These are phyloP conservation scores for Gorgonomyces haynaldii DNA, from an alignment of 192 early-diverging fungal species.

Conservation along the genomic window DNA sequence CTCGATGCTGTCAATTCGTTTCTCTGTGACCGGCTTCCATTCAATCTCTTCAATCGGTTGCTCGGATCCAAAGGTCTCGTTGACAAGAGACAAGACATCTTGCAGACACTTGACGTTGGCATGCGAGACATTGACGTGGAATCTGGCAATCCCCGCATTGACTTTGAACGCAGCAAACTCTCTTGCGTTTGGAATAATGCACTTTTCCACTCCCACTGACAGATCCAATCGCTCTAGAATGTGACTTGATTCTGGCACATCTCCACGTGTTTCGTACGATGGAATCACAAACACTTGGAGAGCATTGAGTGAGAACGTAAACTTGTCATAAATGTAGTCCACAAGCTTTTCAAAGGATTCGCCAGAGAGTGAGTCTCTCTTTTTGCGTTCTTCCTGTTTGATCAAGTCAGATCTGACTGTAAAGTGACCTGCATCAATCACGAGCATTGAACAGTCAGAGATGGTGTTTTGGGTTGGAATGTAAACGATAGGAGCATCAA, in stretches of 20 bases:
- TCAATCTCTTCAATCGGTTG: too few species aligned
- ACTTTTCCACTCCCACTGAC: constrained; percentile 67
- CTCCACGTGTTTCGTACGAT: constrained; percentile 28
- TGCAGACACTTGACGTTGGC: constrained; percentile 85
- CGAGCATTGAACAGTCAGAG: constrained; percentile 50
- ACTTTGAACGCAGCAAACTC: constrained; percentile 66
- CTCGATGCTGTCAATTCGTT: too few species aligned
- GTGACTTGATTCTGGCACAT: constrained; percentile 68
- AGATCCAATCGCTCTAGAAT: constrained; percentile 78
- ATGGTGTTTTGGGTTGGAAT: constrained; percentile 48
- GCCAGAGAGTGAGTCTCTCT: constrained; percentile 49
- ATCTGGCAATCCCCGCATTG: constrained; percentile 65
- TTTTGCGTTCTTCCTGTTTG: constrained; percentile 49
- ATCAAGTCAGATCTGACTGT: constrained; percentile 76
- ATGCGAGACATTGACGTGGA: constrained; percentile 87
- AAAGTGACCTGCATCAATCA: constrained; percentile 89
- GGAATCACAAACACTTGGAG: constrained; percentile 50
- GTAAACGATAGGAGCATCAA: constrained; percentile 91
- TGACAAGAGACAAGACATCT: constrained; percentile 61
- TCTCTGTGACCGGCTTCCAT: background rate
- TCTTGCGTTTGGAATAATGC: constrained; percentile 66
- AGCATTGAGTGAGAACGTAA: constrained; percentile 63
- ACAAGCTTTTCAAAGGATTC: constrained; percentile 62
- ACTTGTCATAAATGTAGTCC: constrained; percentile 84
- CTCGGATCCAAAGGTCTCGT: constrained; percentile 1